Base-by-base conservation (phyloP, 371 early-diverging fungal species). In the Rhizomucor miehei region DNA sequence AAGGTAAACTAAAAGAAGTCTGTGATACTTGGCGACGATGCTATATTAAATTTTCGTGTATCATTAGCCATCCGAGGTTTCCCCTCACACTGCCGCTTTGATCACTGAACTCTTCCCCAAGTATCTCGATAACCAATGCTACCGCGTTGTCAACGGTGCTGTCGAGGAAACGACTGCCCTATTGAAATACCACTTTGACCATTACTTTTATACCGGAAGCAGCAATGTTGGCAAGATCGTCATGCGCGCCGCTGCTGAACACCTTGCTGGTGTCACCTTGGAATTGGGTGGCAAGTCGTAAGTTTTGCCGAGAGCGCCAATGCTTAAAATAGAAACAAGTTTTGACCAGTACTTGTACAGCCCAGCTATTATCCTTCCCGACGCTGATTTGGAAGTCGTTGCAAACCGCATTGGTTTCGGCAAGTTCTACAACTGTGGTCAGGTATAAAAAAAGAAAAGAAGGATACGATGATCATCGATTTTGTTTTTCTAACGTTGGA, bases 171-270 rank as follows among this genome's bases (percentile, higher is more conserved):
- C 94, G 5, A 89, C 92, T 0, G 71, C 56, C 34, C 67, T 97
- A 59, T 76, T 97, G 25, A 75, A 75, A 44, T 61, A 84, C 51
- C 68, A 71, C 56, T 92, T 87, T 57, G 91, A 94, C 65, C 89
- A 91, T 62, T 92, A 91, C 69, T 89, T 91, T 46, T 96, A 90
- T 67, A 96, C 96, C 11, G 96, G 96, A 55, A 88, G 81, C 60
- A 78, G 82, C 21, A 25, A 49, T 5, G 93, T 96, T 8, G 97
- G 87, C 52, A 85, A 82, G 62, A 80, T 94, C 35, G 79, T 93
- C 29, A 86, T 87, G 79, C 60, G 56, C 35, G 91, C 92, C 6
- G 93, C 92, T 11, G 75, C 89, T 17, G 73, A 88, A 56, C 70
- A 86, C 53, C 73, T 91, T 52, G 82, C 91, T 13, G 78, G 86